Evolutionary conservation across 148 eudicot genomes (phyloP), one percentile per base, ranked within the genome.

Genomic region (Selenicereus undatus): DNA sequence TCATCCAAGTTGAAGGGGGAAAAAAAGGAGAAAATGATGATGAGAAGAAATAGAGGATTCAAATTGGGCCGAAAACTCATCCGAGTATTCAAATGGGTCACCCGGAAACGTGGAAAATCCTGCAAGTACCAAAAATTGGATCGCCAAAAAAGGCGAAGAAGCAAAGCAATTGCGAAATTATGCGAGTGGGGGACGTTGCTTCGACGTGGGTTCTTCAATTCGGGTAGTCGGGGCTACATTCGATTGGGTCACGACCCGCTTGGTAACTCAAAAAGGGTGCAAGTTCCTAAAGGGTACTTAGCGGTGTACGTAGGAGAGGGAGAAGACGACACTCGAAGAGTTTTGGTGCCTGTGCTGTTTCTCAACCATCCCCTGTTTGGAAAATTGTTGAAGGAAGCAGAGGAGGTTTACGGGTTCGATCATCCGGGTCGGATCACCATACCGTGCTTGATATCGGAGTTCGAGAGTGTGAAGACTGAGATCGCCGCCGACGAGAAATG

Each of bases 351-450:
- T 45, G 90, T 94, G 56, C 29, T 94, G 14, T 89, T 91, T 71
- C 86, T 94, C 45, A 94, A 92, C 73, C 98, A 94, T 81, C 98
- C 98, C 1, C 74, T 92, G 74, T 94, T 94, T 82, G 91, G 48
- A 69, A 82, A 86, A 32, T 72, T 94, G 73, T 78, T 94, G 81
- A 85, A 82, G 36, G 90, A 92, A 54, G 89, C 97, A 13, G 98
- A 91, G 86, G 83, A 84, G 73, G 84, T 85, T 27, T 92, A 86
- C 81, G 98, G 97, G 87, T 91, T 83, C 65, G 64, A 92, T 75
- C 89, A 94, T 76, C 88, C 91, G 77, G 97, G 97, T 84, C 92
- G 90, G 84, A 94, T 94, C 80, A 93, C 86, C 71, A 88, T 94
- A 64, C 98, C 97, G 0, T 94, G 97, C 64, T 92, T 84, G 81